Conservation (phyloP, 169 alveolate species). For the Cystoisospora suis region DNA sequence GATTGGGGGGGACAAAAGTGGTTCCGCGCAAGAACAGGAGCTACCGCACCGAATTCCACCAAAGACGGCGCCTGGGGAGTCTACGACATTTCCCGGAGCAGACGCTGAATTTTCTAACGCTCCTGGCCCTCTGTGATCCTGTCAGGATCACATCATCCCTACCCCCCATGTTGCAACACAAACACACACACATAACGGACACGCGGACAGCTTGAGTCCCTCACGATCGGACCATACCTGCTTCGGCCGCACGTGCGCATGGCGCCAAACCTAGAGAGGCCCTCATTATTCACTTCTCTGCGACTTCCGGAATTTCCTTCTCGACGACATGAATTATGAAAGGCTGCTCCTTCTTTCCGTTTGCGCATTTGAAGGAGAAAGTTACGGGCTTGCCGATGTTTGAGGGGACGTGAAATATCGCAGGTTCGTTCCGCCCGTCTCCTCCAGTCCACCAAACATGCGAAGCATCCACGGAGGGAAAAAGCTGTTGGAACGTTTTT, state of each 20-base stretch:
- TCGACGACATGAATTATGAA: background rate
- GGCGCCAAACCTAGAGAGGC: background rate
- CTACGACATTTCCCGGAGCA: too few species aligned
- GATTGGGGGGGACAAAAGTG: too few species aligned
- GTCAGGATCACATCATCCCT: too few species aligned
- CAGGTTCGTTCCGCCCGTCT: background rate
- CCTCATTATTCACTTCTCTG: background rate
- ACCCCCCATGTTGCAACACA: too few species aligned
- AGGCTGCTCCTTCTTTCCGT: background rate
- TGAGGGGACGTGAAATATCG: background rate
- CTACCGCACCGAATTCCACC: too few species aligned
- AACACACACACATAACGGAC: too few species aligned
- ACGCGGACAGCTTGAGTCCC: too few species aligned
- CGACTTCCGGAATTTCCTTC: background rate
- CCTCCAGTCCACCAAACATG: slow-evolving; percentile 23
- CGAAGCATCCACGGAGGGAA: background rate
- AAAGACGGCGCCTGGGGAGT: too few species aligned
- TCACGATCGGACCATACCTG: too few species aligned
- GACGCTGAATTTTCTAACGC: too few species aligned
- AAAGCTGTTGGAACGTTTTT: background rate
- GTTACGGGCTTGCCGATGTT: background rate
- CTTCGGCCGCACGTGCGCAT: background rate
- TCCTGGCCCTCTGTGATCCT: too few species aligned
- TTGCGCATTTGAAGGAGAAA: background rate
- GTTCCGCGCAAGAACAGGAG: too few species aligned